Conservation (phyloP, 2,329 filamentous ascomycete species). For the Nemania sp. region DNA sequence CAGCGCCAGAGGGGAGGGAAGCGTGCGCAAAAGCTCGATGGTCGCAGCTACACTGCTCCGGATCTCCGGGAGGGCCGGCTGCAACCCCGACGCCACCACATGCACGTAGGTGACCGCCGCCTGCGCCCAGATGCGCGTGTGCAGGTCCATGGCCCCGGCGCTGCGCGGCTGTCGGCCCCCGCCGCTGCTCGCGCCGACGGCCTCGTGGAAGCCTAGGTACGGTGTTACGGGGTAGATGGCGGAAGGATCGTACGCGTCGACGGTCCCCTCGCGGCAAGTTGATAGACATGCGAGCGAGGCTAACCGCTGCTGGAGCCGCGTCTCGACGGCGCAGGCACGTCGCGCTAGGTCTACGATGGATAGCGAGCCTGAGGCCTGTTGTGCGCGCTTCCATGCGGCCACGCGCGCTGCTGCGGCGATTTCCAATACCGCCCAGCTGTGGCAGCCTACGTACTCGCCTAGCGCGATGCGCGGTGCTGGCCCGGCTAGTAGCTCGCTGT, state of each 20-base stretch:
- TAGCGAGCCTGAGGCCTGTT: slow-evolving; percentile 47
- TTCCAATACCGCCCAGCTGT: slow-evolving; percentile 60
- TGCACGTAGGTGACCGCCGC: slow-evolving; percentile 34
- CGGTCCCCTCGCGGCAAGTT: neutral
- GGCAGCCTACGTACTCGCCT: slow-evolving; percentile 56
- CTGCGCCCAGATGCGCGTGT: slow-evolving; percentile 37
- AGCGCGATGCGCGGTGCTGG: slow-evolving; percentile 46
- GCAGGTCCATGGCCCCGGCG: slow-evolving; percentile 24
- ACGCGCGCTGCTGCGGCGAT: slow-evolving; percentile 58
- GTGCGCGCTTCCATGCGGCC: slow-evolving; percentile 58
- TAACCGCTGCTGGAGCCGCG: slow-evolving; percentile 21
- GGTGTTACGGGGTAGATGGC: slow-evolving; percentile 23
- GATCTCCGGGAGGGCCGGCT: slow-evolving; percentile 29
- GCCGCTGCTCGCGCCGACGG: slow-evolving; percentile 11
- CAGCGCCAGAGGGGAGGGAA: slow-evolving; percentile 30
- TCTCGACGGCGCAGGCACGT: slow-evolving; percentile 25
- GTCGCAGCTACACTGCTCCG: slow-evolving; percentile 26
- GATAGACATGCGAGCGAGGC: neutral
- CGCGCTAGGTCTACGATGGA: slow-evolving; percentile 41
- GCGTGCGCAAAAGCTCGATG: slow-evolving; percentile 26
- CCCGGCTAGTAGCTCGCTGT: slow-evolving; percentile 43
- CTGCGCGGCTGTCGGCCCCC: slow-evolving; percentile 9
- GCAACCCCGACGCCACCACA: slow-evolving; percentile 32
- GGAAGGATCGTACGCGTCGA: slow-evolving; percentile 21
- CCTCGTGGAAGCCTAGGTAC: slow-evolving; percentile 25